phyloP scores from a whole-genome alignment of 2,329 filamentous ascomycete genomes.

The Calonectria montana region DNA sequence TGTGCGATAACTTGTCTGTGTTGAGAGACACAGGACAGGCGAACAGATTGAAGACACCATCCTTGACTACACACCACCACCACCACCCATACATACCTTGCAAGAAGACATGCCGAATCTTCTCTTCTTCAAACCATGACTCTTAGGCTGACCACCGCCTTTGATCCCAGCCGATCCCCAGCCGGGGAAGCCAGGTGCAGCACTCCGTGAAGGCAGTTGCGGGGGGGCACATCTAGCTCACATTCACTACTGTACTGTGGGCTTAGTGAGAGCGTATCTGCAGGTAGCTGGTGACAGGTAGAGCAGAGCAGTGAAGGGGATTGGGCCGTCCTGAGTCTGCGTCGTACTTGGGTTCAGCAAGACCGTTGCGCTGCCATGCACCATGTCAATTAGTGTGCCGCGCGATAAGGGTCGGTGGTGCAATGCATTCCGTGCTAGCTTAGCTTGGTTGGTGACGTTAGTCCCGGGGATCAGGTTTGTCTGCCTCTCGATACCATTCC shows the following conservation, averaged over 20 bases:
- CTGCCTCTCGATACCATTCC: neutral
- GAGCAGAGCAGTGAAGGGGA: neutral
- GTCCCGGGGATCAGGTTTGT: neutral
- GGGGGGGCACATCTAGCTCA: neutral
- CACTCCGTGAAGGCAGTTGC: neutral
- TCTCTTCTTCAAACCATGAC: neutral
- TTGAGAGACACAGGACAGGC: neutral
- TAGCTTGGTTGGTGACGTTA: slow-evolving; percentile 6
- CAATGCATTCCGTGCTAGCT: slow-evolving; percentile 1
- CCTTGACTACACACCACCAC: neutral
- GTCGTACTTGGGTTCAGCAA: slow-evolving; percentile 8
- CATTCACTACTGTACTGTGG: neutral
- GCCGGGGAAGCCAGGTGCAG: slow-evolving; percentile 2
- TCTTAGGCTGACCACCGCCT: neutral
- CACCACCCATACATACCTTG: neutral
- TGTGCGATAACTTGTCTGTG: neutral
- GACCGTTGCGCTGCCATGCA: slow-evolving; percentile 15
- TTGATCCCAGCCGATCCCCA: neutral
- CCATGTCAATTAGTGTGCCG: slow-evolving; percentile 9
- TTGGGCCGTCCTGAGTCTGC: neutral
- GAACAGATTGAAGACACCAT: neutral
- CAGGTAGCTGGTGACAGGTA: neutral
- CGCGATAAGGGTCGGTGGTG: slow-evolving; percentile 6
- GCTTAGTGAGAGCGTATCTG: slow-evolving; percentile 8
- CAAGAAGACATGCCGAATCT: neutral